Base-by-base conservation (phyloP, 139 green algal genomes). In the Chlamydomonas eustigma region DNA sequence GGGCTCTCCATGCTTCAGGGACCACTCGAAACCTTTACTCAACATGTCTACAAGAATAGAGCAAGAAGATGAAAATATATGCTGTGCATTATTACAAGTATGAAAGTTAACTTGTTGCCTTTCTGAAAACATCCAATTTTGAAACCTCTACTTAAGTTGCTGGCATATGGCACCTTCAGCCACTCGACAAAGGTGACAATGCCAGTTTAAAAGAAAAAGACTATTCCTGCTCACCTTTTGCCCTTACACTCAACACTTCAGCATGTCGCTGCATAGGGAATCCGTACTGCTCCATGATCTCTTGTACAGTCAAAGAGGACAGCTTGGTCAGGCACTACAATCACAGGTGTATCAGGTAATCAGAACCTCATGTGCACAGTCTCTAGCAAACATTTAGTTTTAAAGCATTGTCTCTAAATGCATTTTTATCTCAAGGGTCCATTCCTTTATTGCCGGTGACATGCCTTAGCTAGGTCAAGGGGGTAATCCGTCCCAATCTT, bases 321-420 rank as follows among this genome's bases (percentile, higher is more conserved):
- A 88, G 39, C 71, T 84, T 82, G 1, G 25, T 74, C 1, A 88
- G 70, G 52, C 83, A 88, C 36, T 80, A 18, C n/a, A n/a, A n/a
- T n/a, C n/a, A n/a, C n/a, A n/a, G n/a, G n/a, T n/a, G n/a, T n/a
- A n/a, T n/a, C n/a, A n/a, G n/a, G n/a, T n/a, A n/a, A n/a, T n/a
- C n/a, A n/a, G n/a, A n/a, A n/a, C n/a, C n/a, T n/a, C n/a, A n/a
- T n/a, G n/a, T n/a, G 44, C 44, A 18, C 44, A 18, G 44, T 58
- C 18, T 18, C 44, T 12, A 58, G 18, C 12, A 18, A 58, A 18
- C 44, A 58, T 18, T 28, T 18, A 58, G 44, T 12, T 12, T 58
- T 18, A 18, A 58, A 18, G 44, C 44, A 58, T 28, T 58, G 44
- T 18, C 44, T 28, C 44, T 58, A 12, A 58, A 18, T 12, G 18